Evolutionary conservation across 2,329 filamentous ascomycete genomes (phyloP).

Genomic region (Ustulina deusta): DNA sequence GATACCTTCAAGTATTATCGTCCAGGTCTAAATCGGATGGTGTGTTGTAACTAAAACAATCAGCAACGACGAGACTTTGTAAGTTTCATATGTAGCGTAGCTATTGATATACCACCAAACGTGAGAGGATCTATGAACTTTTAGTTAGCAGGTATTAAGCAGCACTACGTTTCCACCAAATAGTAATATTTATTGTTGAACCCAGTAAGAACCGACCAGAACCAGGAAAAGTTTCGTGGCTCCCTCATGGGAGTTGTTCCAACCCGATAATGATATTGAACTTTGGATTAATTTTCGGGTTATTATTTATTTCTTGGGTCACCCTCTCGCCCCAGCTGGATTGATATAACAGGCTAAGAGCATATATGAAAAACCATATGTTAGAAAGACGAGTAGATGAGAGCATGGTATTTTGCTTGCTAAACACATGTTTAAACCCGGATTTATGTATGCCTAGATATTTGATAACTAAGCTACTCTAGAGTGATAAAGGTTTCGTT

Average conservation of each 20-base stretch:
- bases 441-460: neutral
- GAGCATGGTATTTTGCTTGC: neutral
- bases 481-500: neutral
- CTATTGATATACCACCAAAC: neutral
- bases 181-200: neutral
- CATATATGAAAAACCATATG: neutral
- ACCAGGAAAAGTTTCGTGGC: neutral
- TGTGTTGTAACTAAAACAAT: neutral
- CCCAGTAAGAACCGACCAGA: neutral
- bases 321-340: neutral
- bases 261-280: neutral
- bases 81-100: constrained; percentile 21
- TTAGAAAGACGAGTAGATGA: neutral
- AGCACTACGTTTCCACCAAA: too few relatives aligned
- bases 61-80: constrained; percentile 5
- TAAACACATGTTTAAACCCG: neutral
- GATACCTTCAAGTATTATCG: constrained; percentile 6
- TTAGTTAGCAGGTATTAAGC: neutral
- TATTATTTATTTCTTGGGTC: neutral
- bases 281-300: neutral
- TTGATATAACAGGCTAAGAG: neutral
- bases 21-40: constrained; percentile 10
- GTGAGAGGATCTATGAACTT: constrained; percentile 3
- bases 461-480: neutral
- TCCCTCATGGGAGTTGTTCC: neutral